These are phyloP conservation scores for Massarina eburnea DNA, from an alignment of 2,329 filamentous ascomycete species.

Conservation along the genomic window DNA sequence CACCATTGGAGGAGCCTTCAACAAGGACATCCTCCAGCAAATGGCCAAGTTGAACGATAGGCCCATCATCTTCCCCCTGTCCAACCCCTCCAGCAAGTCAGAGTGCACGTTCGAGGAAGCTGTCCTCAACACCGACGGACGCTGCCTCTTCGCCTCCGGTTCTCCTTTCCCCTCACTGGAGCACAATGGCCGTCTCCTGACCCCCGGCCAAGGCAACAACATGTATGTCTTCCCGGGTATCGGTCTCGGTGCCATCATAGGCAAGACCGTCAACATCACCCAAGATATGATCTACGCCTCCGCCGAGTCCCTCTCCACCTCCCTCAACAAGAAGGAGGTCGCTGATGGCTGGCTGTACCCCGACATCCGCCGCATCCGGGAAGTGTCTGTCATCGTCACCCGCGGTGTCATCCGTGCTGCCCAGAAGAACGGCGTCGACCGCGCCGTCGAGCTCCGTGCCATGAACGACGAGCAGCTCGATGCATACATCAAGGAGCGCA, in stretches of 20 bases:
- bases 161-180: constrained; percentile 79
- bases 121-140: constrained; percentile 85
- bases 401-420: constrained; percentile 92
- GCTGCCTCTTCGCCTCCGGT: constrained; percentile 89
- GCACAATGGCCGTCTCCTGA: constrained; percentile 48
- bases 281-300: constrained; percentile 97
- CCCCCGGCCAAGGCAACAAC: constrained; percentile 67
- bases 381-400: constrained; percentile 83
- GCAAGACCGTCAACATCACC: constrained; percentile 82
- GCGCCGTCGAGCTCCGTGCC: constrained; percentile 61
- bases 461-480: constrained; percentile 70
- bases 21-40: constrained; percentile 73
- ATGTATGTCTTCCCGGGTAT: constrained; percentile 97
- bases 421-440: constrained; percentile 69
- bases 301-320: constrained; percentile 75
- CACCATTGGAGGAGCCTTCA: constrained; percentile 93
- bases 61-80: constrained; percentile 82
- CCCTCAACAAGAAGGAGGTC: constrained; percentile 79
- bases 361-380: constrained; percentile 84
- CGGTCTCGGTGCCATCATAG: constrained; percentile 87
- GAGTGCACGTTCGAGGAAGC: constrained; percentile 98
- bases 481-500: constrained; percentile 60
- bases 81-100: constrained; percentile 93
- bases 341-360: constrained; percentile 87
- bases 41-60: constrained; percentile 65